phyloP scores from a whole-genome alignment of 2,329 filamentous ascomycete species.

The Xylaria sp. region DNA sequence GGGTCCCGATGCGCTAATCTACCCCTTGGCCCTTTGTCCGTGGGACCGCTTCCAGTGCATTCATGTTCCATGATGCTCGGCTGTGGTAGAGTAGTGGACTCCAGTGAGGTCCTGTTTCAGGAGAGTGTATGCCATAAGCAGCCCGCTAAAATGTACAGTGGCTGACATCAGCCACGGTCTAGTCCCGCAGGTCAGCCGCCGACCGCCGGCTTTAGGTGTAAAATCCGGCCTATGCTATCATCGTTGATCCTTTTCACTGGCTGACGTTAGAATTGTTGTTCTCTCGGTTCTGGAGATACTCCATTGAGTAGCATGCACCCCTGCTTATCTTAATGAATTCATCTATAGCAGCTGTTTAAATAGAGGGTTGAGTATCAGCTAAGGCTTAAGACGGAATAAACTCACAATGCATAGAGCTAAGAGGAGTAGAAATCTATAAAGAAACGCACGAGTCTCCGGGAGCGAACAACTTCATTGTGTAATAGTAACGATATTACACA shows the following conservation, averaged over 20 bases:
- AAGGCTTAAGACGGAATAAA: not conserved
- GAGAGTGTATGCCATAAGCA: not conserved
- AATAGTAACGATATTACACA: not conserved
- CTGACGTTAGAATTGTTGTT: not conserved
- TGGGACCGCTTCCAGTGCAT: not conserved
- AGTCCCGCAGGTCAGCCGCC: not conserved
- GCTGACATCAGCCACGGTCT: not conserved
- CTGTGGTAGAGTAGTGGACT: not conserved
- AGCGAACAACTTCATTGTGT: not conserved
- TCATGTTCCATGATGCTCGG: not conserved
- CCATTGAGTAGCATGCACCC: not conserved
- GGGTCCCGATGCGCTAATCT: not conserved
- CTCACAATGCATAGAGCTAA: not conserved
- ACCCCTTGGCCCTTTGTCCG: not conserved
- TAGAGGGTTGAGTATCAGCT: not conserved
- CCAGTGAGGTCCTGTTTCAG: not conserved
- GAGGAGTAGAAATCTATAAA: not conserved
- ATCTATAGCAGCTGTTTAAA: not conserved
- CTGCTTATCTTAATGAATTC: not conserved
- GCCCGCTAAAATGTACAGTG: not conserved
- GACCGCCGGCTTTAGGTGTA: not conserved
- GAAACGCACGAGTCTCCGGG: not conserved
- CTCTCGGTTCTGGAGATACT: not conserved
- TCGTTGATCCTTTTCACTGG: not conserved
- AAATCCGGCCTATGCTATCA: not conserved